Conservation (phyloP, 352 stramenopile genomes). For the Phytophthora lateralis region DNA sequence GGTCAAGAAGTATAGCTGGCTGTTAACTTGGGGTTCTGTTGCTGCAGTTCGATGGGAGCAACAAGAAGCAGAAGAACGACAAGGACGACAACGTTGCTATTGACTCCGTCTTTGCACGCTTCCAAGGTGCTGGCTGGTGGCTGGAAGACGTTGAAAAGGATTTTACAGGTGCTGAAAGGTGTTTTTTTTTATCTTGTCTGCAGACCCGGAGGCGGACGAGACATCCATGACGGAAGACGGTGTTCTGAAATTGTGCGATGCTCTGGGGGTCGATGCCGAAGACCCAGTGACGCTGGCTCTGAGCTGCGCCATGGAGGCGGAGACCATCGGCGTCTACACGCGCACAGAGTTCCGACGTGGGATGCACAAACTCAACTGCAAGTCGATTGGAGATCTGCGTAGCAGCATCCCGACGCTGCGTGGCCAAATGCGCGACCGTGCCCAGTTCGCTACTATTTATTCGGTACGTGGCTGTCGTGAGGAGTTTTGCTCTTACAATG, state of each 20-base stretch:
- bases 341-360: slow-evolving; percentile 72
- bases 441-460: slow-evolving; percentile 84
- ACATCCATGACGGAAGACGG: slow-evolving; percentile 82
- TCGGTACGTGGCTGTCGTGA: slow-evolving; percentile 42
- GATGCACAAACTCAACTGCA: slow-evolving; percentile 72
- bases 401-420: slow-evolving; percentile 57
- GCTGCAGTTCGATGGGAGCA: slow-evolving; percentile 25
- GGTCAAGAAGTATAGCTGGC: slow-evolving; percentile 1
- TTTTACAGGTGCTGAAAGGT: slow-evolving; percentile 3
- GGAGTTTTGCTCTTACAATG: neutral
- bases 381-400: slow-evolving; percentile 59
- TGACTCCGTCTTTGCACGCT: slow-evolving; percentile 62
- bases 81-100: slow-evolving; percentile 45
- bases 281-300: slow-evolving; percentile 83
- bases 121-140: slow-evolving; percentile 47
- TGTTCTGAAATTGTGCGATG: slow-evolving; percentile 74
- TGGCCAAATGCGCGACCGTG: slow-evolving; percentile 46
- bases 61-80: slow-evolving; percentile 65
- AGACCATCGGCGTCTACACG: slow-evolving; percentile 82
- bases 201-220: slow-evolving; percentile 58
- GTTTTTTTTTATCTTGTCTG: neutral
- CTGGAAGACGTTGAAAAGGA: neutral
- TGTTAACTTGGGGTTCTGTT: neutral
- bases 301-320: slow-evolving; percentile 79
- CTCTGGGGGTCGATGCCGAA: slow-evolving; percentile 73